phyloP scores from a whole-genome alignment of 1,284 basidiomycete species.

The Trichosporon coremiiforme region DNA sequence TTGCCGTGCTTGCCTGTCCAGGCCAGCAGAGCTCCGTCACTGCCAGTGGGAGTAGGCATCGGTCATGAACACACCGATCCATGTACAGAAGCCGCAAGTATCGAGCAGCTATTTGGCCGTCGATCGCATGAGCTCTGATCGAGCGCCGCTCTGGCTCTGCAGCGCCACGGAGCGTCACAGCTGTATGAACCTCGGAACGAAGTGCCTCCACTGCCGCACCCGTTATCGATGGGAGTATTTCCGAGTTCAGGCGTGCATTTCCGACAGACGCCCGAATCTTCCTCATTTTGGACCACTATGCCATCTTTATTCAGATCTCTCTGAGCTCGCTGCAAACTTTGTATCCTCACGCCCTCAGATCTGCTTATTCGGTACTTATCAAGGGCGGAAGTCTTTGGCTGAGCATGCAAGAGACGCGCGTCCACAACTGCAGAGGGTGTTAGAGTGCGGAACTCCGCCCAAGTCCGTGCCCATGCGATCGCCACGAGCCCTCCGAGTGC shows the following conservation, averaged over 20 bases:
- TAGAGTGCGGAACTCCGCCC: background rate
- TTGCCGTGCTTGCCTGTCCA: too few species aligned
- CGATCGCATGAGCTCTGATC: background rate
- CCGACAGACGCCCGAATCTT: background rate
- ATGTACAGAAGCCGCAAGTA: too few species aligned
- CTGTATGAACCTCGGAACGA: background rate
- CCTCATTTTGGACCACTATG: too few species aligned
- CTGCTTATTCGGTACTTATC: too few species aligned
- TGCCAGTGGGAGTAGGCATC: too few species aligned
- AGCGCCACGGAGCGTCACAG: too few species aligned
- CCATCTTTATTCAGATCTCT: too few species aligned
- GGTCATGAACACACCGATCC: too few species aligned
- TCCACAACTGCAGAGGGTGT: background rate
- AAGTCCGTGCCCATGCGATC: conserved; percentile 14
- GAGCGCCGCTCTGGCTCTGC: background rate
- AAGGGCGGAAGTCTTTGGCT: too few species aligned
- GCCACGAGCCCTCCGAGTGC: background rate
- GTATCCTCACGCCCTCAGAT: too few species aligned
- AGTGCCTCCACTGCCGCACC: background rate
- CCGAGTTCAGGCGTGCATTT: background rate
- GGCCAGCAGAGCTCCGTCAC: too few species aligned
- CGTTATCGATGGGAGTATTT: conserved; percentile 4
- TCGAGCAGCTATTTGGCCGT: background rate
- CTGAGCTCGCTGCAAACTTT: too few species aligned
- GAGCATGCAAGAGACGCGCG: background rate